A percentile compares a stretch with the other conserved stretches of the same genome.
phyloP scores from a whole-genome alignment of 129 eudicot species.

The Pulicaria dysenterica region DNA sequence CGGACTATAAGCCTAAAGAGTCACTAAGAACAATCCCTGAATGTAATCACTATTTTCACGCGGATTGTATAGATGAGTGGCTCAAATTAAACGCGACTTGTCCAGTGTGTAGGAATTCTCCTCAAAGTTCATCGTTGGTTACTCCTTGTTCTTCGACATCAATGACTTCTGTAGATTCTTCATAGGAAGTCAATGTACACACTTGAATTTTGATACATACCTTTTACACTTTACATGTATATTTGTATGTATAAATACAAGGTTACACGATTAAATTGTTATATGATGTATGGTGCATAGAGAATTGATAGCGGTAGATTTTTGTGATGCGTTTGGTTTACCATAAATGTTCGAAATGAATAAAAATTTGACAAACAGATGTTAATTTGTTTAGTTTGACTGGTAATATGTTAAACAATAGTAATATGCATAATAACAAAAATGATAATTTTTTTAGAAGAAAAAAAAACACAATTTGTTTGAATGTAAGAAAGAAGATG shows the following conservation, averaged over 20 bases:
- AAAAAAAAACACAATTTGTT: no score
- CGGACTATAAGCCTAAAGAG: constrained; percentile 77
- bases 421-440: no score
- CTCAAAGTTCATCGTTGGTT: constrained; percentile 37
- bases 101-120: constrained; percentile 80
- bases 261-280: background rate
- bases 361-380: no score
- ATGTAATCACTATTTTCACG: constrained; percentile 82
- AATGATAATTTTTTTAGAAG: no score
- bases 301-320: background rate
- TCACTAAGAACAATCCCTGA: constrained; percentile 68
- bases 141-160: constrained; percentile 44
- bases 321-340: no score
- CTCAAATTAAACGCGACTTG: constrained; percentile 71
- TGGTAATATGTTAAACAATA: no score
- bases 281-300: background rate
- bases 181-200: background rate
- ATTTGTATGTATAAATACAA: constrained; percentile 32
- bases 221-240: background rate
- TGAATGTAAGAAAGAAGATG: no score
- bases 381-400: no score
- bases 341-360: no score
- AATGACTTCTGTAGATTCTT: constrained; percentile 6
- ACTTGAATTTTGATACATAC: constrained; percentile 10
- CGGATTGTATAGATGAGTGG: constrained; percentile 85